Evolutionary conservation across 2,329 filamentous ascomycete species (phyloP).

Genomic region (Fusarium sacchari): DNA sequence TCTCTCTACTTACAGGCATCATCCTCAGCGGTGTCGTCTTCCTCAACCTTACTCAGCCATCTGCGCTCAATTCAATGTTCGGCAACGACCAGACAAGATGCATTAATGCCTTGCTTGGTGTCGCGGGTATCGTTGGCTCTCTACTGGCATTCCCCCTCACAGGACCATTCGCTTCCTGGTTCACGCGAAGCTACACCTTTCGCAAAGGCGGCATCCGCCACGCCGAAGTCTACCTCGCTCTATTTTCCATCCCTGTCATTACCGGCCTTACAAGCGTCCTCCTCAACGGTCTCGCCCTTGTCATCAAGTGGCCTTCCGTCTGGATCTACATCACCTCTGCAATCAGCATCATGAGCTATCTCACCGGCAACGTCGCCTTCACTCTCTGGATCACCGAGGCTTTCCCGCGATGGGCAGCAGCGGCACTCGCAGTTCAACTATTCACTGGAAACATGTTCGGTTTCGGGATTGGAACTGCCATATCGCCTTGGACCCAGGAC

Average conservation of each 20-base stretch:
- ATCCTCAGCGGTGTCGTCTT: conserved; percentile 25
- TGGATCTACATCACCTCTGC: conserved; percentile 23
- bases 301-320: neutral
- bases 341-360: conserved; percentile 22
- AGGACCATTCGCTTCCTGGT: conserved; percentile 24
- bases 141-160: conserved; percentile 9
- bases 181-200: conserved; percentile 14
- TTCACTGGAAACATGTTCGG: conserved; percentile 21
- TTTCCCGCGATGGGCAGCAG: conserved; percentile 22
- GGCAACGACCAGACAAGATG: neutral
- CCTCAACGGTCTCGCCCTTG: conserved; percentile 16
- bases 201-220: conserved; percentile 23
- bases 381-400: conserved; percentile 36
- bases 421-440: conserved; percentile 21
- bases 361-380: conserved; percentile 29
- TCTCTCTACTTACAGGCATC: conserved; percentile 25
- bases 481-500: neutral
- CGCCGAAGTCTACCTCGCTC: conserved; percentile 20
- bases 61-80: neutral
- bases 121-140: conserved; percentile 4
- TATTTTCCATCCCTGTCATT: conserved; percentile 12
- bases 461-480: conserved; percentile 18
- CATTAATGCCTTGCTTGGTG: neutral
- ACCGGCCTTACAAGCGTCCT: neutral
- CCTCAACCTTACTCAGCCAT: conserved; percentile 17